Base-by-base conservation (phyloP, 2,329 filamentous ascomycete species). In the Colletotrichum truncatum region DNA sequence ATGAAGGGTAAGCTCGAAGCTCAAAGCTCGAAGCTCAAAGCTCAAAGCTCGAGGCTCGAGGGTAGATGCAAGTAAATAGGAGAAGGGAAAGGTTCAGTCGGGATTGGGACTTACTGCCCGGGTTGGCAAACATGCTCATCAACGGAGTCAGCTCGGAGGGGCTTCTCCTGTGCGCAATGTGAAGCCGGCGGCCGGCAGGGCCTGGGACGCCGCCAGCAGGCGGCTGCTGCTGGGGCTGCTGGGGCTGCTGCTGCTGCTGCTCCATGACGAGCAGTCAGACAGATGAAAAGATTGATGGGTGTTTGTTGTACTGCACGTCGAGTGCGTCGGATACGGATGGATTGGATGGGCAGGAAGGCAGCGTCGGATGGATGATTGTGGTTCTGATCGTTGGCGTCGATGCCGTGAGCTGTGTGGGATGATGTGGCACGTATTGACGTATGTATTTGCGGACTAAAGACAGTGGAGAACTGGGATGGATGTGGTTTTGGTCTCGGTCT, bases 131-230 rank as follows among this genome's bases (percentile, higher is more conserved):
- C 93, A 89, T 93, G 93, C 94, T 97, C 93, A 98, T 97, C 80
- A 98, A 84, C 70, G 95, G 96, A 65, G 95, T 98, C 80, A 98
- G 86, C 86, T 98, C 96, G 72, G 96, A 98, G 70, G 95, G 96
- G 83, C 94, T 98, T 81, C 95, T 91, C 77, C 95, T 92, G 85
- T 98, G 95, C 75, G 95, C 95, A 82, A 98, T 98, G 84, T 98
- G 94, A 78, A 98, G 89, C 78, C 94, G 91, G 77, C 95, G 94
- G 76, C 94, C 94, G 77, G 91, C 82, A 74, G 93, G 93, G 73
- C 93, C 94, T 77, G 84, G 84, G 66, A 89, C 86, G 74, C 87
- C 87, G 75, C 84, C 84, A 70, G 82, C 74, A 74, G 81, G 81
- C 74, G 81, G 81, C 75, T 81, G 82, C 73, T 82, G 80, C 68